Evolutionary conservation across 345 rosid species (phyloP), one percentile per base, ranked within the genome.

Genomic region (Rhizophora mangle): DNA sequence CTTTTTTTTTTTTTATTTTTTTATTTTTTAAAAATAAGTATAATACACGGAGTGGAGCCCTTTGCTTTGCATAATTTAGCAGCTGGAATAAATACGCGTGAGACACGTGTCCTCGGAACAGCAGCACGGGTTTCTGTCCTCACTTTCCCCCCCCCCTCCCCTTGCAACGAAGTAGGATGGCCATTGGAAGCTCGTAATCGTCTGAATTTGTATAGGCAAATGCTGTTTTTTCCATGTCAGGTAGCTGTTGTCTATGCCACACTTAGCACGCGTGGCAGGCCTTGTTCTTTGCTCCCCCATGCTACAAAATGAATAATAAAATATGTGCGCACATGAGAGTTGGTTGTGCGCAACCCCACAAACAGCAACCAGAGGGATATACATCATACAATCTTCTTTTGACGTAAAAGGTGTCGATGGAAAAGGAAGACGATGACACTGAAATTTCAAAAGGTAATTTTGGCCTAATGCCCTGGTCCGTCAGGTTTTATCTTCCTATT

Each of bases 221-320:
- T 55, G 24, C 60, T 9, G 60, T 10, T 24, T 15, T 15, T 55
- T 4, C 13, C 0, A 55, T 55, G 22, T 26, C 26, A 55, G 0
- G 20, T n/a, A 26, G 59, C 22, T 26, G 60, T 26, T 27, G 60
- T 26, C 27, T n/a, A 27, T 34, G 74, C 43, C 62, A 53, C 62
- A 53, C 39, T 27, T 20, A 29, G 56, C 68, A 62, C 27, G 73
- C 73, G 54, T 7, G 36, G 62, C 68, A 63, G 74, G 56, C 63
- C 37, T 64, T 29, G 63, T 16, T 53, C 60, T 52, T 37, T 13
- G 43, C 29, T 67, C 68, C 37, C 16, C 73, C 62, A 24, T 49
- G 5, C n/a, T 21, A 29, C 32, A 21, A 6, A 24, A 37, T 22
- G 37, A 21, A 6, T 39, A 39, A 15, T 19, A 22, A 29, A 60